Evolutionary conservation across 75 land plant species (phyloP).

Genomic region (Cupressus sempervirens): DNA sequence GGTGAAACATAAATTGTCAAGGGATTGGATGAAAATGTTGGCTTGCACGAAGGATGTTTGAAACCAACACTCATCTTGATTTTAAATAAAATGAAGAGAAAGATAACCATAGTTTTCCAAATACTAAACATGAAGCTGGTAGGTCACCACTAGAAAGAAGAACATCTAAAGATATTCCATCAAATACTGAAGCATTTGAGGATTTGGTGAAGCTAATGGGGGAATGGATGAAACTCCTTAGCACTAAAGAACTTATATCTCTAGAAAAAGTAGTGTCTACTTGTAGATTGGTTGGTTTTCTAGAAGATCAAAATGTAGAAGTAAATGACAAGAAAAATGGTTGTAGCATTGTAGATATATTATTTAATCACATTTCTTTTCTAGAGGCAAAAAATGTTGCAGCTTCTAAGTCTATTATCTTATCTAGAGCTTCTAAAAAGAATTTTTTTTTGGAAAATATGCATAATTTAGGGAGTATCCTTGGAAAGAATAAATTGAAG

Average conservation of each 20-base stretch:
- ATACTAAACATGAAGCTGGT: neutral
- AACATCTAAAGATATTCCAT: neutral
- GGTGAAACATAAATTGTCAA: slow-evolving; percentile 13
- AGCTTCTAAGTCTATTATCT: neutral
- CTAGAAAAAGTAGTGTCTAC: slow-evolving; percentile 36
- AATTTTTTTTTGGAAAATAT: neutral
- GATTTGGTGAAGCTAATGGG: slow-evolving; percentile 18
- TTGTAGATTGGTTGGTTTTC: slow-evolving; percentile 34
- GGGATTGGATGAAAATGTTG: neutral
- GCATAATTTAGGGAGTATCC: slow-evolving; percentile 23
- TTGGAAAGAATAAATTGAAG: slow-evolving; percentile 20
- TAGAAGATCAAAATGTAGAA: slow-evolving; percentile 26
- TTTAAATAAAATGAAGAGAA: slow-evolving; percentile 10
- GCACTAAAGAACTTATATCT: slow-evolving; percentile 17
- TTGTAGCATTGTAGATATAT: slow-evolving; percentile 17
- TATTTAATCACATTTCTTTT: slow-evolving; percentile 28
- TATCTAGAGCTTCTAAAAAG: neutral
- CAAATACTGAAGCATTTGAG: neutral
- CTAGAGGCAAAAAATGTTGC: slow-evolving; percentile 23
- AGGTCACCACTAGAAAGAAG: neutral
- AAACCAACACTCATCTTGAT: slow-evolving; percentile 20
- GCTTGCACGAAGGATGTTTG: slow-evolving; percentile 9
- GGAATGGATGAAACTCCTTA: slow-evolving; percentile 18
- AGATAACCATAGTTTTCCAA: neutral
- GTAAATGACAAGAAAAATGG: slow-evolving; percentile 10